phyloP scores from a whole-genome alignment of 768 basidiomycete species.

The Trametes sanguinea region DNA sequence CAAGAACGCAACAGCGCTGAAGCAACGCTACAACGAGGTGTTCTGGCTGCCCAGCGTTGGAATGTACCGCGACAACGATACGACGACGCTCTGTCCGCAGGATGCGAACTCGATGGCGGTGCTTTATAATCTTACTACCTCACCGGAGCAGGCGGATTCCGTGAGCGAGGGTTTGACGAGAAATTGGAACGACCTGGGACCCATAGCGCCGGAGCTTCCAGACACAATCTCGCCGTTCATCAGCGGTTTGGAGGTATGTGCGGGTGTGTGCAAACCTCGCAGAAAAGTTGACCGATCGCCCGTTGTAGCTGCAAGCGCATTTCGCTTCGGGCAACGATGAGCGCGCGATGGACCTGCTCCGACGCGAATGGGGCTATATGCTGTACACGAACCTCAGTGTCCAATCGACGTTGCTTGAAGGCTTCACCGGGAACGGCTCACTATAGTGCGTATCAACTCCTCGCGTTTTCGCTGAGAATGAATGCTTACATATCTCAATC shows the following conservation, averaged over 20 bases:
- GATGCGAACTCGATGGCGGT: slow-evolving; percentile 61
- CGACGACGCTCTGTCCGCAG: slow-evolving; percentile 54
- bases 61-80: slow-evolving; percentile 56
- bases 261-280: background rate
- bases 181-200: slow-evolving; percentile 56
- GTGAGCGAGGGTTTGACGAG: slow-evolving; percentile 50
- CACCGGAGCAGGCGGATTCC: slow-evolving; percentile 38
- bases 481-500: too few relatives aligned
- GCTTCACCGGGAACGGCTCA: slow-evolving; percentile 59
- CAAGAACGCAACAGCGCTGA: slow-evolving; percentile 49
- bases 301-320: slow-evolving; percentile 54
- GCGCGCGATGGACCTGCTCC: slow-evolving; percentile 53
- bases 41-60: slow-evolving; percentile 53
- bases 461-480: too few relatives aligned
- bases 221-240: slow-evolving; percentile 65
- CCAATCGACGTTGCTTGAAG: slow-evolving; percentile 59
- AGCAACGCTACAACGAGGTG: slow-evolving; percentile 48
- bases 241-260: slow-evolving; percentile 54
- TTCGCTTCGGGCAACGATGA: slow-evolving; percentile 54
- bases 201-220: slow-evolving; percentile 56
- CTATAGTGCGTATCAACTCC: slow-evolving; percentile 39
- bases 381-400: slow-evolving; percentile 56
- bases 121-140: slow-evolving; percentile 51
- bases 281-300: background rate
- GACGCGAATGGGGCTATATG: slow-evolving; percentile 62